Percentiles rank a stretch among this genome's conserved stretches.
Conservation (phyloP, 1,284 basidiomycete species). For the Hemileia vastatrix region DNA sequence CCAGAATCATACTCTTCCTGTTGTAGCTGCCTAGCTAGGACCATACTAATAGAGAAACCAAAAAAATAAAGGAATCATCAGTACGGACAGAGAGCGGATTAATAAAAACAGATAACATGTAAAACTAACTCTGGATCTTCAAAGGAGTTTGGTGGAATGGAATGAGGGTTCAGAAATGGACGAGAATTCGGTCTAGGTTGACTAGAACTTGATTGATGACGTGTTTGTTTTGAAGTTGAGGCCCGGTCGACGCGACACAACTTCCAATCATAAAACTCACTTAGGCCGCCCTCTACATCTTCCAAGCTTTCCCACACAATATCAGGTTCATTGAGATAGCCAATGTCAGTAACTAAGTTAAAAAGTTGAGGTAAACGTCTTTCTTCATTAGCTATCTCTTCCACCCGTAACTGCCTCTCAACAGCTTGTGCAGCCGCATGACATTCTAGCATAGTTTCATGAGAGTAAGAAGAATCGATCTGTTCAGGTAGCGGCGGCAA, state of each 20-base stretch:
- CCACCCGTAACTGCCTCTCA: too few relatives aligned
- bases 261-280: constrained; percentile 63
- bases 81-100: too few relatives aligned
- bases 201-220: constrained; percentile 8
- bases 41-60: constrained; percentile 9
- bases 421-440: constrained; percentile 25
- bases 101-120: not conserved
- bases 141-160: not conserved
- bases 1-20: constrained; percentile 27
- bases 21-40: constrained; percentile 25
- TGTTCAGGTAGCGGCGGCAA: constrained; percentile 24
- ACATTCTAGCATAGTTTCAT: constrained; percentile 29
- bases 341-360: constrained; percentile 68
- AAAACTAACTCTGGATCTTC: constrained; percentile 22
- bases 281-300: constrained; percentile 67
- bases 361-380: constrained; percentile 53
- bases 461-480: constrained; percentile 29
- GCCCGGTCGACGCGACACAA: constrained; percentile 67
- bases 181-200: too few relatives aligned
- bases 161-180: too few relatives aligned
- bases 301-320: constrained; percentile 79
- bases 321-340: constrained; percentile 62
- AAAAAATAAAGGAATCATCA: not conserved
- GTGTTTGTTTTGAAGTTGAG: constrained; percentile 56
- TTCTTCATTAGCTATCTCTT: not conserved